phyloP scores from a whole-genome alignment of 345 rosid genomes.

The Aethionema arabicum region DNA sequence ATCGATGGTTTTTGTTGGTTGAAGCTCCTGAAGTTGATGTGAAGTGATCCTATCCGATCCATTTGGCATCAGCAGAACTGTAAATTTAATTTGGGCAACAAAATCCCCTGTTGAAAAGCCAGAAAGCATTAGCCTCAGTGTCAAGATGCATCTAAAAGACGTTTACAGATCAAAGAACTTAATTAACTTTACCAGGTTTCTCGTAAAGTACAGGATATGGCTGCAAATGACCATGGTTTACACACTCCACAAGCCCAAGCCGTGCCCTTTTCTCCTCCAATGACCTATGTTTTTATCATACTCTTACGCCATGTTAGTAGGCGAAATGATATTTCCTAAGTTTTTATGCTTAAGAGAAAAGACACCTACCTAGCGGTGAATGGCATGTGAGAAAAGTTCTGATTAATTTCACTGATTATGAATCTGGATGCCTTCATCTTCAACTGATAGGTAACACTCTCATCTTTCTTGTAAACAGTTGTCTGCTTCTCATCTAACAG shows the following conservation, averaged over 20 bases:
- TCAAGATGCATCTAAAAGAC: not conserved
- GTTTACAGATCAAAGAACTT: not conserved
- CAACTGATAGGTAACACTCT: conserved; percentile 76
- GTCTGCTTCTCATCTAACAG: conserved; percentile 95
- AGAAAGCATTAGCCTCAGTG: not conserved
- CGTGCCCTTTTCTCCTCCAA: conserved; percentile 97
- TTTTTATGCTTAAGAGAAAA: not conserved
- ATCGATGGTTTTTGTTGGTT: conserved; percentile 67
- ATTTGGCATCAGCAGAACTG: conserved; percentile 91
- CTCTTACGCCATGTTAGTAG: not conserved
- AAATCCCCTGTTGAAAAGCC: conserved; percentile 54
- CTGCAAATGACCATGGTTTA: conserved; percentile 91
- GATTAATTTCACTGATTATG: conserved; percentile 86
- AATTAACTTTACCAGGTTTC: conserved; percentile 64
- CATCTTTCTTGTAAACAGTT: conserved; percentile 88
- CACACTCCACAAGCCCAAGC: conserved; percentile 91
- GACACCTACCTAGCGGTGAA: conserved; percentile 91
- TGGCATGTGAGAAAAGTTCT: conserved; percentile 81
- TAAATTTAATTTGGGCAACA: conserved; percentile 91
- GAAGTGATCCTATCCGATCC: conserved; percentile 92
- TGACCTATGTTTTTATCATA: conserved; percentile 47
- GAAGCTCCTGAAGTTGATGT: conserved; percentile 74
- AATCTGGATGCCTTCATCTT: conserved; percentile 99
- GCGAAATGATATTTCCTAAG: not conserved
- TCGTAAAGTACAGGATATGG: conserved; percentile 97